Evolutionary conservation across 139 green algal species (phyloP), one percentile per base, ranked within the genome.

Genomic region (Coelastrella sp.): DNA sequence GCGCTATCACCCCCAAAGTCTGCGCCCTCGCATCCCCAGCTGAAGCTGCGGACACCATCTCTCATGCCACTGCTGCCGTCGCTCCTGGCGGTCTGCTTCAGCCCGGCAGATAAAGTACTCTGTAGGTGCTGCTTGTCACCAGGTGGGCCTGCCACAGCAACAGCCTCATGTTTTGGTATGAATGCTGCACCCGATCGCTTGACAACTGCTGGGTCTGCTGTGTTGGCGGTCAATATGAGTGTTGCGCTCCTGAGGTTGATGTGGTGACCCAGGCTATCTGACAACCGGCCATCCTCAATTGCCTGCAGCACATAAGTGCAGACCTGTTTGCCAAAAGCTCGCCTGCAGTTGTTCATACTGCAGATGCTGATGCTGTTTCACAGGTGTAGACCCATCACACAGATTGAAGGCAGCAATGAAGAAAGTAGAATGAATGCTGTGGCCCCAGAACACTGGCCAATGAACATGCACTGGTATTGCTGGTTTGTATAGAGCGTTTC

Each of bases 171-270:
- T 47, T 47, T 47, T 47, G 32, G 32, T 47, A 47, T 47, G 32
- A 47, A 47, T 47, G 84, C 66, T 71, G 84, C 65, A 11, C 59
- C 82, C n/a, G 20, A 4, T 8, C n/a, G 60, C 22, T 76, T 17
- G 8, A 23, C 23, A 3, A 81, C 19, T 57, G 73, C 8, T 54
- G 76, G 61, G 2, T 17, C 17, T 7, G 60, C 7, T 11, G 65
- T 87, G 61, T 78, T 91, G 20, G 88, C 88, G 16, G 90, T 95
- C 79, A 95, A 92, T 5, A 95, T 71, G 2, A 95, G 71, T 5
- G 91, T 79, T 7, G 93, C 81, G 59, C 84, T 90, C 16, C 85
- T 73, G 66, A 94, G 90, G 54, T 88, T 92, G 5, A 92, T 91
- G 16, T 2, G n/a, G 59, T 92, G 90, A 75, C 93, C 93, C 17